Evolutionary conservation across 2,329 filamentous ascomycete species (phyloP).

Genomic region (Phialophora verrucosa): DNA sequence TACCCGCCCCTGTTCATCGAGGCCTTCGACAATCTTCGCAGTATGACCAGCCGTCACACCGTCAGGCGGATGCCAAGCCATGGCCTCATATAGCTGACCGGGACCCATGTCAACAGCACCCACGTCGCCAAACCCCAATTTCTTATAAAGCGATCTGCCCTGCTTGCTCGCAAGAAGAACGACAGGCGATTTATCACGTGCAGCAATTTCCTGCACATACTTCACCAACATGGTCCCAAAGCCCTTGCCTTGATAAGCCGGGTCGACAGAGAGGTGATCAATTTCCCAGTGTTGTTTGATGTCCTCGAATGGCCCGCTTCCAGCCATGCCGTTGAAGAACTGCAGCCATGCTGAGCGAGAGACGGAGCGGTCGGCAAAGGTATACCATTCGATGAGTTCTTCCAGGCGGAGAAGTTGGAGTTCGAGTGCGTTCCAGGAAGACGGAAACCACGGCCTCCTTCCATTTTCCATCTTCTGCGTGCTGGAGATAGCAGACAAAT

Average conservation of each 20-base stretch:
- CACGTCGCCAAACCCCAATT: constrained; percentile 42
- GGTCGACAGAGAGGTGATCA: constrained; percentile 37
- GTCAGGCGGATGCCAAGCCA: constrained; percentile 30
- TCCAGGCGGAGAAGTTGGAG: constrained; percentile 29
- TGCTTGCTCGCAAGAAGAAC: constrained; percentile 41
- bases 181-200: constrained; percentile 35
- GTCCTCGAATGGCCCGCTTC: constrained; percentile 24
- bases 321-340: constrained; percentile 19
- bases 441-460: constrained; percentile 3
- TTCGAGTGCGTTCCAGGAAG: constrained; percentile 32
- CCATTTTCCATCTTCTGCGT: not conserved
- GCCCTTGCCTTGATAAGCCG: constrained; percentile 41
- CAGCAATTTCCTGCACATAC: constrained; percentile 38
- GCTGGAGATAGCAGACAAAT: constrained; percentile 29
- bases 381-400: constrained; percentile 25
- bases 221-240: constrained; percentile 41
- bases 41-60: not conserved
- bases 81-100: constrained; percentile 18
- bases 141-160: constrained; percentile 41
- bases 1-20: not conserved
- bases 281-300: constrained; percentile 38
- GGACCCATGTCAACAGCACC: constrained; percentile 23
- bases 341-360: constrained; percentile 18
- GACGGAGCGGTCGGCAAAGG: constrained; percentile 27
- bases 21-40: not conserved